phyloP scores from a whole-genome alignment of 192 early-diverging fungal species.

The Coemansia sp. region DNA sequence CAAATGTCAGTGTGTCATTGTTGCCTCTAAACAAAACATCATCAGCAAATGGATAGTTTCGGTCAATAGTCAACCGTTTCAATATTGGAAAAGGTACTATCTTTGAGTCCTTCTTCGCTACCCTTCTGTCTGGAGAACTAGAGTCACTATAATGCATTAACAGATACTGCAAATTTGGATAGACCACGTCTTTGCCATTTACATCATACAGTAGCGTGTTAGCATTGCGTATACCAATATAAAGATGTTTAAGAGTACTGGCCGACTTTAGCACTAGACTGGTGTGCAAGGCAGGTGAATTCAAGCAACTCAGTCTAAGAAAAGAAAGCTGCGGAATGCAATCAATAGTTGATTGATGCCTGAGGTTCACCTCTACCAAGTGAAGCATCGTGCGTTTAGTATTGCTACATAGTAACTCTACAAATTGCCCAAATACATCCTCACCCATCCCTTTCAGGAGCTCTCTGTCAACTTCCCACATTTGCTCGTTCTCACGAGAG shows the following conservation, averaged over 20 bases:
- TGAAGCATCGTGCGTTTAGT: neutral
- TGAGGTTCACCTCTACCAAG: neutral
- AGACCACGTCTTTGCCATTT: neutral
- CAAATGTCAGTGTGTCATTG: neutral
- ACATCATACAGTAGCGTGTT: neutral
- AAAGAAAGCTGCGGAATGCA: neutral
- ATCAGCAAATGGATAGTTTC: slow-evolving; percentile 10
- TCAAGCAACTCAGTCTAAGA: neutral
- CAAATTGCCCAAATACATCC: neutral
- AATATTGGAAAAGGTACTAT: neutral
- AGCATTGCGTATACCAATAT: neutral
- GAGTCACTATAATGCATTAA: neutral
- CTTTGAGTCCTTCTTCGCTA: neutral
- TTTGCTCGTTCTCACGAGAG: too few relatives aligned
- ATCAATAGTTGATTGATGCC: neutral
- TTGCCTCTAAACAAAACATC: slow-evolving; percentile 15
- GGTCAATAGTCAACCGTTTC: neutral
- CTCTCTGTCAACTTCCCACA: too few relatives aligned
- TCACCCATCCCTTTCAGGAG: neutral
- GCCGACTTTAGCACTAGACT: neutral
- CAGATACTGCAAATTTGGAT: slow-evolving; percentile 10
- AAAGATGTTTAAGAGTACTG: neutral
- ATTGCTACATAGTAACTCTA: neutral
- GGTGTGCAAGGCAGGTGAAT: neutral
- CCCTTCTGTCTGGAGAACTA: too few relatives aligned